These are phyloP conservation scores for Kwoniella sp. DNA, from an alignment of 768 basidiomycete species.

Conservation along the genomic window DNA sequence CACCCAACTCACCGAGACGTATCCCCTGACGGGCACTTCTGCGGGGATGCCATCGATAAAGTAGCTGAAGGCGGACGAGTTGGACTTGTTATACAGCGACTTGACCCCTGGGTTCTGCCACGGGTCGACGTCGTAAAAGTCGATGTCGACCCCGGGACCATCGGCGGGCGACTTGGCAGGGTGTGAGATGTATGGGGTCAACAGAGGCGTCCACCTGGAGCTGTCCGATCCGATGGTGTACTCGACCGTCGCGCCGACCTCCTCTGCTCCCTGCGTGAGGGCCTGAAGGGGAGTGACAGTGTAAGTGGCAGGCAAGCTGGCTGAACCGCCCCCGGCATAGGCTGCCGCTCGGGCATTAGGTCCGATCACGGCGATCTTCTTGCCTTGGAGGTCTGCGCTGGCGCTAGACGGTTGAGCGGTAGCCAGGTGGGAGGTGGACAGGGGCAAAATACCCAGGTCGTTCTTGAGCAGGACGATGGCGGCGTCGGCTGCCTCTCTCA, in stretches of 20 bases:
- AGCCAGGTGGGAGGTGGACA: neutral
- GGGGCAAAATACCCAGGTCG: conserved; percentile 56
- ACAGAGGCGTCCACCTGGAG: conserved; percentile 53
- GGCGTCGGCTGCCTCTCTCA: conserved; percentile 58
- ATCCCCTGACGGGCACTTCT: conserved; percentile 34
- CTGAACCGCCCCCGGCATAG: conserved; percentile 65
- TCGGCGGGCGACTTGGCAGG: conserved; percentile 36
- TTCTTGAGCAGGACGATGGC: conserved; percentile 65
- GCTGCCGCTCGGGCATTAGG: conserved; percentile 42
- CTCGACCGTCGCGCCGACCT: conserved; percentile 44
- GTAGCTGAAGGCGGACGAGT: conserved; percentile 20
- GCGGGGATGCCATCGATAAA: conserved; percentile 31
- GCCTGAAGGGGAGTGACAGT: conserved; percentile 63
- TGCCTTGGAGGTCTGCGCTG: conserved; percentile 47
- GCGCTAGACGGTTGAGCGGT: too few relatives aligned
- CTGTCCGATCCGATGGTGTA: conserved; percentile 55
- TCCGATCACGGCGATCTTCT: conserved; percentile 69
- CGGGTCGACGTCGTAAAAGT: conserved; percentile 24
- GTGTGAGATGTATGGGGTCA: conserved; percentile 35
- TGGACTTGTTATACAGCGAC: conserved; percentile 15
- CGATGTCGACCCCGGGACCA: conserved; percentile 28
- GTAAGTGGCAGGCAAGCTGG: conserved; percentile 66
- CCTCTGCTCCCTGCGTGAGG: conserved; percentile 55
- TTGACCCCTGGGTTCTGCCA: conserved; percentile 4
- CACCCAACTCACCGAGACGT: conserved; percentile 18